These are phyloP conservation scores for Cryptococcus amylolentus DNA, from an alignment of 1,284 basidiomycete genomes.

Conservation along the genomic window DNA sequence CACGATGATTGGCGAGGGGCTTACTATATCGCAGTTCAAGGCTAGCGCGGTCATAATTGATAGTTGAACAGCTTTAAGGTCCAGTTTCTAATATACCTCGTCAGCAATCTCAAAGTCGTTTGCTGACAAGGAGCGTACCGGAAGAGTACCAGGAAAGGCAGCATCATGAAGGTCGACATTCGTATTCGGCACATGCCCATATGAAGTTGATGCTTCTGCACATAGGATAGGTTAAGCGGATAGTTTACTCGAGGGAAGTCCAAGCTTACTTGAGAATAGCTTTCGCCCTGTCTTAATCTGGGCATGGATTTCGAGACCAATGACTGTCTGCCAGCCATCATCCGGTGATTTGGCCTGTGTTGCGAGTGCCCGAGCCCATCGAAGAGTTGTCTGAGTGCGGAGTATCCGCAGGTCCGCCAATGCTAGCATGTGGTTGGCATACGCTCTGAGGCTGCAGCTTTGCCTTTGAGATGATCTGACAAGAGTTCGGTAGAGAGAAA, in stretches of 20 bases:
- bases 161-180: slow-evolving; percentile 82
- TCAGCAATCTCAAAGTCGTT: not conserved
- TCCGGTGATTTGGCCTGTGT: slow-evolving; percentile 40
- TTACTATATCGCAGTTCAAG: slow-evolving; percentile 63
- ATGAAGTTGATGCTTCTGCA: slow-evolving; percentile 26
- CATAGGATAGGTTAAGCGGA: not conserved
- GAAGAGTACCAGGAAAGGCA: slow-evolving; percentile 87
- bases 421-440: no score
- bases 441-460: no score
- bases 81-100: slow-evolving; percentile 59
- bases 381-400: no score
- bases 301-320: slow-evolving; percentile 94
- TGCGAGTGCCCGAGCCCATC: not conserved
- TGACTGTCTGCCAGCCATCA: slow-evolving; percentile 67
- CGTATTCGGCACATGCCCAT: slow-evolving; percentile 54
- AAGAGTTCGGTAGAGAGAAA: no score
- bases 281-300: slow-evolving; percentile 85
- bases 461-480: no score
- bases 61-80: slow-evolving; percentile 73
- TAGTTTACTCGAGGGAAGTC: not conserved
- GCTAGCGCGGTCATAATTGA: slow-evolving; percentile 80
- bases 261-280: slow-evolving; percentile 75
- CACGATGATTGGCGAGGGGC: slow-evolving; percentile 5
- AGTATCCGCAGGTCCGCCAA: no score
- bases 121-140: slow-evolving; percentile 55